These are phyloP conservation scores for Nidularia sp. DNA, from an alignment of 768 basidiomycete genomes.

Conservation along the genomic window DNA sequence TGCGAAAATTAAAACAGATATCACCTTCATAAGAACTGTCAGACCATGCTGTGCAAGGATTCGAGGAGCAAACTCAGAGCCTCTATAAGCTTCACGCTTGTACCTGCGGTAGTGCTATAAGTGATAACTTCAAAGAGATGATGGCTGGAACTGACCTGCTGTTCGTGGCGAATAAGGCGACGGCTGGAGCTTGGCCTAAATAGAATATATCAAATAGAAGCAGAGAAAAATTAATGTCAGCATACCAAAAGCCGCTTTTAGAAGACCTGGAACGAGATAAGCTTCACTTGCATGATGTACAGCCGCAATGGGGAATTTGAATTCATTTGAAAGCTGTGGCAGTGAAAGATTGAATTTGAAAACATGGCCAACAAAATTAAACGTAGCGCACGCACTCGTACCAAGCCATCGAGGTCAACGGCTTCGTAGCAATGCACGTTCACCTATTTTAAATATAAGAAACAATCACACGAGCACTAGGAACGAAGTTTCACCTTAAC, in stretches of 20 bases:
- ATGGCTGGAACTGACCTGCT: slow-evolving; percentile 19
- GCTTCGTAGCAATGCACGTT: slow-evolving; percentile 57
- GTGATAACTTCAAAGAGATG: not conserved
- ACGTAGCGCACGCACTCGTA: slow-evolving; percentile 35
- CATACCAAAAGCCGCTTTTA: slow-evolving; percentile 67
- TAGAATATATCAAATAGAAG: not conserved
- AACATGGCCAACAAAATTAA: not conserved
- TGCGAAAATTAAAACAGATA: slow-evolving; percentile 2
- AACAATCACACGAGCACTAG: not conserved
- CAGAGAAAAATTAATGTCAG: not conserved
- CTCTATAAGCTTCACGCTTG: slow-evolving; percentile 80
- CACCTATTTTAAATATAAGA: slow-evolving; percentile 25
- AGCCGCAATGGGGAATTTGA: slow-evolving; percentile 68
- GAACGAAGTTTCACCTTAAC: slow-evolving; percentile 46
- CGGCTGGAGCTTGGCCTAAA: slow-evolving; percentile 1
- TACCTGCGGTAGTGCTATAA: slow-evolving; percentile 31
- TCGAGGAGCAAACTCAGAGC: slow-evolving; percentile 76
- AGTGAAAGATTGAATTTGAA: not conserved
- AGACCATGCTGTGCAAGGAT: slow-evolving; percentile 68
- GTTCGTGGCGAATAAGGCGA: slow-evolving; percentile 71
- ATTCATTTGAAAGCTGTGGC: slow-evolving; percentile 51
- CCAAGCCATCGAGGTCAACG: slow-evolving; percentile 66
- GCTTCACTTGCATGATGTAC: slow-evolving; percentile 81
- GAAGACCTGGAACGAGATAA: slow-evolving; percentile 74
- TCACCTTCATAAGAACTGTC: slow-evolving; percentile 71